Percentiles rank a stretch among this genome's conserved stretches.
phyloP scores from a whole-genome alignment of 208 protist species.

The Tetramitus jugosus region DNA sequence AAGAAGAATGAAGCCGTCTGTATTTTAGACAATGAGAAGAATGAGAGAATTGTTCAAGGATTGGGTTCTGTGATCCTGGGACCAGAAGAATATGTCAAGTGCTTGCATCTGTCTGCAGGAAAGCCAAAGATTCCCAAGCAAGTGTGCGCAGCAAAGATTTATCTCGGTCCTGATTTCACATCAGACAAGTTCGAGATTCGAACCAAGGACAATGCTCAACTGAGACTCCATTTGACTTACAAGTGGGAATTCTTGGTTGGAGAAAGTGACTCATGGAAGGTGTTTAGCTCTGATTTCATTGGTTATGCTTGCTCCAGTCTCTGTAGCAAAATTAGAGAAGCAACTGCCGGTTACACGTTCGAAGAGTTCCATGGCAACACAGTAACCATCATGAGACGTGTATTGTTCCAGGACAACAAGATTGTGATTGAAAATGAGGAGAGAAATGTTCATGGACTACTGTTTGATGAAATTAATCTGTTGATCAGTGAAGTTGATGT shows the following conservation, averaged over 20 bases:
- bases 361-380: conserved; percentile 92
- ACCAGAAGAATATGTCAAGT: conserved; percentile 90
- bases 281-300: conserved; percentile 92
- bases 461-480: conserved; percentile 77
- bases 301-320: conserved; percentile 94
- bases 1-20: conserved; percentile 12
- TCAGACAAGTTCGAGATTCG: conserved; percentile 84
- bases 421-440: background rate
- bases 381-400: conserved; percentile 78
- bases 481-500: conserved; percentile 88
- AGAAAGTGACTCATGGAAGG: conserved; percentile 43
- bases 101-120: conserved; percentile 77
- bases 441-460: conserved; percentile 43
- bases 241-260: conserved; percentile 88
- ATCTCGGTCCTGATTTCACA: conserved; percentile 85
- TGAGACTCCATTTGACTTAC: conserved; percentile 84
- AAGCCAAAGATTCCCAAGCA: conserved; percentile 80
- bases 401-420: conserved; percentile 64
- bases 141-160: conserved; percentile 77
- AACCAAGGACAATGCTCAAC: conserved; percentile 87
- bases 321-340: conserved; percentile 81
- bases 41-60: conserved; percentile 73
- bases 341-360: conserved; percentile 79
- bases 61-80: conserved; percentile 83
- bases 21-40: conserved; percentile 47